Conservation (phyloP, 768 basidiomycete genomes). For the Amanita polypyramis region DNA sequence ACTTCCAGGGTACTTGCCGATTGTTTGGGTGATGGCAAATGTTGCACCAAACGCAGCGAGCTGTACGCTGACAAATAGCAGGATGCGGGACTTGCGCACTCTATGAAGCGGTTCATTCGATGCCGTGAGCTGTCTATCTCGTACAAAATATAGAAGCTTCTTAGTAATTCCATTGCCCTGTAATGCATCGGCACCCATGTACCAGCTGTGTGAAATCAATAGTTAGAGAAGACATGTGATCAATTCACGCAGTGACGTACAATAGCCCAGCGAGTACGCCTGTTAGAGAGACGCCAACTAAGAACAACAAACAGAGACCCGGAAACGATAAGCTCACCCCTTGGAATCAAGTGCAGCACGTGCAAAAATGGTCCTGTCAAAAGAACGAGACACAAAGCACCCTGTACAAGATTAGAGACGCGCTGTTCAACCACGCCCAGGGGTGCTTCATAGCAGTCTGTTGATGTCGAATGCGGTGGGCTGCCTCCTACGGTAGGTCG, state of each 20-base stretch:
- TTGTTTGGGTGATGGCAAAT: conserved; percentile 85
- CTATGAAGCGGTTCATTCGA: conserved; percentile 58
- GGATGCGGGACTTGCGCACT: conserved; percentile 66
- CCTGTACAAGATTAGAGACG: conserved; percentile 85
- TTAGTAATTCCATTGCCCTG: conserved; percentile 73
- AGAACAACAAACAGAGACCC: background rate
- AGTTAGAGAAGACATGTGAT: background rate
- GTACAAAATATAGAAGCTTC: conserved; percentile 71
- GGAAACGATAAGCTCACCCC: conserved; percentile 29
- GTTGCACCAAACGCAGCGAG: conserved; percentile 80
- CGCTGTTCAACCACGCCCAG: conserved; percentile 83
- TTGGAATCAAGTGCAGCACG: conserved; percentile 68
- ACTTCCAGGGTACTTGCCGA: conserved; percentile 35
- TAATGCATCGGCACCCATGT: conserved; percentile 83
- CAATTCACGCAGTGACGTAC: conserved; percentile 31
- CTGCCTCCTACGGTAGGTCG: background rate
- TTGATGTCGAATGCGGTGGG: background rate
- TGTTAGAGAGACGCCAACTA: conserved; percentile 7
- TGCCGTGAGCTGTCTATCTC: conserved; percentile 56
- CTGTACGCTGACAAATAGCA: conserved; percentile 66
- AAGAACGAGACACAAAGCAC: conserved; percentile 66
- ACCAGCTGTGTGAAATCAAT: conserved; percentile 54
- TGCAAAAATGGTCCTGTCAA: conserved; percentile 78
- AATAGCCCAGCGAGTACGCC: conserved; percentile 81
- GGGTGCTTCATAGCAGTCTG: conserved; percentile 36